phyloP scores from a whole-genome alignment of 192 early-diverging fungal species.

The Blastocladiella britannica region DNA sequence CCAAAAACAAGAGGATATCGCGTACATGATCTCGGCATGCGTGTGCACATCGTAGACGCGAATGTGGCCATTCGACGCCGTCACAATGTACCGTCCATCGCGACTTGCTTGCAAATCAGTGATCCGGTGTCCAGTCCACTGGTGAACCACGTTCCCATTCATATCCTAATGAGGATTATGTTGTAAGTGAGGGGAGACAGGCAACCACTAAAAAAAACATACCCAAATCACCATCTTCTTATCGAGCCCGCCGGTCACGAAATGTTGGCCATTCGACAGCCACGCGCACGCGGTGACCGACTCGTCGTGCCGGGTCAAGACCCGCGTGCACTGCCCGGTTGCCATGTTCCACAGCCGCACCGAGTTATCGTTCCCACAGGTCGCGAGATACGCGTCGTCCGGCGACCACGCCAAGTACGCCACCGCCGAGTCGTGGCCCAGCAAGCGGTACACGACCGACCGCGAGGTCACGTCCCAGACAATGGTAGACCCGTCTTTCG shows the following conservation, averaged over 20 bases:
- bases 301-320: neutral
- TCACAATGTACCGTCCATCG: constrained; percentile 5
- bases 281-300: constrained; percentile 8
- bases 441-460: neutral
- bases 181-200: too few species aligned
- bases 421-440: neutral
- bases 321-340: neutral
- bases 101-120: constrained; percentile 4
- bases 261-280: constrained; percentile 4
- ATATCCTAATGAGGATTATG: constrained; percentile 4
- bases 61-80: constrained; percentile 7
- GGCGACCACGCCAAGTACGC: neutral
- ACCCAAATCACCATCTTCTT: constrained; percentile 7
- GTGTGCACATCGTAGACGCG: constrained; percentile 7
- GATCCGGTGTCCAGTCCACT: constrained; percentile 3
- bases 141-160: constrained; percentile 5
- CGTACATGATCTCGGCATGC: constrained; percentile 1
- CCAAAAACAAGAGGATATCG: neutral
- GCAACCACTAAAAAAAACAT: neutral
- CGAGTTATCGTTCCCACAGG: neutral
- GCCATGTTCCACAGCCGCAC: neutral
- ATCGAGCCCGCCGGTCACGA: constrained; percentile 8
- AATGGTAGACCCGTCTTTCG: neutral
- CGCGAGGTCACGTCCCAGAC: neutral
- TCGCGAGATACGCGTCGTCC: neutral